Percentiles rank a stretch among this genome's conserved stretches.
These are phyloP conservation scores for Neurospora sp. DNA, from an alignment of 495 filamentous ascomycete species.

Conservation along the genomic window DNA sequence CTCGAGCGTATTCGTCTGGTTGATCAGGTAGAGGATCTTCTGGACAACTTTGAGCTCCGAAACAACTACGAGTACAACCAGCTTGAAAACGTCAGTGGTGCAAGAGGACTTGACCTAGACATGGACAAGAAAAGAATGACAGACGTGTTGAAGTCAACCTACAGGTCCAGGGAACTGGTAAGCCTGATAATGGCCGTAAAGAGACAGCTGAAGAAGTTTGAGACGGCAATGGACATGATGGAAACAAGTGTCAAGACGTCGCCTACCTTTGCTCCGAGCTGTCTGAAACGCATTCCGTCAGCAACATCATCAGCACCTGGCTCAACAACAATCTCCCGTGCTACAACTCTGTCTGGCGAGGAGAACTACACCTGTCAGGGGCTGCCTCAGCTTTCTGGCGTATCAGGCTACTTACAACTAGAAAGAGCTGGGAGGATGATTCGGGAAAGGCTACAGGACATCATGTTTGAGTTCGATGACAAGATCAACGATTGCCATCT, in stretches of 20 bases:
- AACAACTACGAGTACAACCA: neutral
- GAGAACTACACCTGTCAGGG: neutral
- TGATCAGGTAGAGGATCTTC: neutral
- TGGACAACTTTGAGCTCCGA: neutral
- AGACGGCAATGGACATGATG: neutral
- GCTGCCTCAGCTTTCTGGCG: neutral
- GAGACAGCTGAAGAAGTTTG: neutral
- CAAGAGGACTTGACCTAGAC: neutral
- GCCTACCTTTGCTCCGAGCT: neutral
- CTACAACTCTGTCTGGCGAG: neutral
- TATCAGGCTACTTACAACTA: neutral
- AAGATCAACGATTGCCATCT: neutral
- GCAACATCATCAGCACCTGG: neutral
- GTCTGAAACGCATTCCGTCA: neutral
- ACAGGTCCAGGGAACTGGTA: neutral
- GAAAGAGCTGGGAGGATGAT: neutral
- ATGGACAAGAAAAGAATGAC: slow-evolving; percentile 2
- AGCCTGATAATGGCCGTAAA: neutral
- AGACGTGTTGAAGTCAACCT: neutral
- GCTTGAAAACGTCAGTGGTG: neutral
- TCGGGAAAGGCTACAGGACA: neutral
- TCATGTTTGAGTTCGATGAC: neutral
- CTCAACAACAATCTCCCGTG: neutral
- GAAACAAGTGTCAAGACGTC: neutral
- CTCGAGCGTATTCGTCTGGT: neutral